phyloP scores from a whole-genome alignment of 1,284 basidiomycete genomes.

The Sporisorium scitamineum region DNA sequence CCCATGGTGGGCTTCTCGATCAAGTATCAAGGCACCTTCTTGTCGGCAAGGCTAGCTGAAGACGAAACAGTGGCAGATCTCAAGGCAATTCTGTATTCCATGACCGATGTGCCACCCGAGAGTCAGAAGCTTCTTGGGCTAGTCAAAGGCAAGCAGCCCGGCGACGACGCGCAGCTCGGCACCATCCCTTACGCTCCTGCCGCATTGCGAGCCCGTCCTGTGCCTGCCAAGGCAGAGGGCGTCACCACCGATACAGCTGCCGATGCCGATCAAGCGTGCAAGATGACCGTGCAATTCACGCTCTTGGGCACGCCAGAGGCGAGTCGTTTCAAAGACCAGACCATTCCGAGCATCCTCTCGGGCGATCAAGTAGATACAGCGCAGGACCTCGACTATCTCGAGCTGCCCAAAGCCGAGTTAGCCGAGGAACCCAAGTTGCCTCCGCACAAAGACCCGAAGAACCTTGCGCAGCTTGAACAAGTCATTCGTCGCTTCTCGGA shows the following conservation, averaged over 20 bases:
- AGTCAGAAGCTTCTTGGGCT: conserved; percentile 90
- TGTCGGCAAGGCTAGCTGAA: conserved; percentile 41
- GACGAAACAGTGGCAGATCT: conserved; percentile 62
- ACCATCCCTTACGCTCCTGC: conserved; percentile 44
- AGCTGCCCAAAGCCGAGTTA: conserved; percentile 18
- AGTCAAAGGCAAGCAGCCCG: conserved; percentile 84
- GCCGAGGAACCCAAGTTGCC: conserved; percentile 15
- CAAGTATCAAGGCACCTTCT: conserved; percentile 47
- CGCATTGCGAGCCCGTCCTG: conserved; percentile 31
- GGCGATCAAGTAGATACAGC: conserved; percentile 30
- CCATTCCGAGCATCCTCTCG: conserved; percentile 54
- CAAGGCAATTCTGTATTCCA: conserved; percentile 73
- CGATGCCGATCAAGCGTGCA: conserved; percentile 34
- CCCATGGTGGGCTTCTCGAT: conserved; percentile 45
- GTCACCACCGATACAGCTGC: conserved; percentile 27
- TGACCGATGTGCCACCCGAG: conserved; percentile 85
- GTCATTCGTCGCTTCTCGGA: conserved; percentile 55
- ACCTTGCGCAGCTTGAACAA: conserved; percentile 50
- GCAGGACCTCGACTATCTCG: conserved; percentile 45
- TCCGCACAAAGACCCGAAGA: conserved; percentile 37
- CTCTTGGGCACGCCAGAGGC: conserved; percentile 59
- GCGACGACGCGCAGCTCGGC: conserved; percentile 60
- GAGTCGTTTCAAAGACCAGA: conserved; percentile 75
- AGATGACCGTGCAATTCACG: conserved; percentile 48
- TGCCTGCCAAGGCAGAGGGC: conserved; percentile 10